phyloP scores from a whole-genome alignment of 345 rosid species.

The Carallia brachiata region DNA sequence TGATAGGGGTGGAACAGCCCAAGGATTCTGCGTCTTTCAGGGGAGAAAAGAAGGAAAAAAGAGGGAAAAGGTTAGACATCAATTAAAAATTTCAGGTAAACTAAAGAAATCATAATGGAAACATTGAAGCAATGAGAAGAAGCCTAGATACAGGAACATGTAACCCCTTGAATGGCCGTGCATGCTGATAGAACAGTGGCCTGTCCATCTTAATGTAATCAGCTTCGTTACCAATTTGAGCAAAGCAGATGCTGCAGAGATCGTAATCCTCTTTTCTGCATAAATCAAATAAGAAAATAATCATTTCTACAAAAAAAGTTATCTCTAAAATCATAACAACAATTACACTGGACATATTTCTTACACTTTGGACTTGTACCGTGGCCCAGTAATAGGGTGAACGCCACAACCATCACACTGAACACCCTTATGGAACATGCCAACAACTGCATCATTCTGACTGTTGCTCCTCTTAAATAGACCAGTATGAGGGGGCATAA shows the following conservation, averaged over 20 bases:
- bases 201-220: constrained; percentile 71
- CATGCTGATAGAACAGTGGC: constrained; percentile 40
- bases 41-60: not conserved
- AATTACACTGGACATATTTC: constrained; percentile 13
- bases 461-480: constrained; percentile 30
- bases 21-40: constrained; percentile 23
- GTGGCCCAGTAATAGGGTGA: constrained; percentile 82
- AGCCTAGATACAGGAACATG: constrained; percentile 37
- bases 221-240: constrained; percentile 58
- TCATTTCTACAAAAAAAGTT: not conserved
- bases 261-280: constrained; percentile 81
- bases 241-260: constrained; percentile 85
- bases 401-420: constrained; percentile 91
- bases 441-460: constrained; percentile 31
- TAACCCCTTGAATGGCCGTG: constrained; percentile 32
- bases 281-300: not conserved
- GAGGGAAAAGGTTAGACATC: not conserved
- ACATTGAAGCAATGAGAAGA: not conserved
- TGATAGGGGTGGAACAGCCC: constrained; percentile 29
- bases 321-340: not conserved
- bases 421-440: constrained; percentile 75
- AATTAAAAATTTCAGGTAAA: not conserved
- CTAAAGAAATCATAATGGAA: not conserved
- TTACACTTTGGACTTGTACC: constrained; percentile 93
- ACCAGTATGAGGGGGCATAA: not conserved